These are phyloP conservation scores for Plasmodium vinckei DNA, from an alignment of 169 alveolate genomes.

Conservation along the genomic window DNA sequence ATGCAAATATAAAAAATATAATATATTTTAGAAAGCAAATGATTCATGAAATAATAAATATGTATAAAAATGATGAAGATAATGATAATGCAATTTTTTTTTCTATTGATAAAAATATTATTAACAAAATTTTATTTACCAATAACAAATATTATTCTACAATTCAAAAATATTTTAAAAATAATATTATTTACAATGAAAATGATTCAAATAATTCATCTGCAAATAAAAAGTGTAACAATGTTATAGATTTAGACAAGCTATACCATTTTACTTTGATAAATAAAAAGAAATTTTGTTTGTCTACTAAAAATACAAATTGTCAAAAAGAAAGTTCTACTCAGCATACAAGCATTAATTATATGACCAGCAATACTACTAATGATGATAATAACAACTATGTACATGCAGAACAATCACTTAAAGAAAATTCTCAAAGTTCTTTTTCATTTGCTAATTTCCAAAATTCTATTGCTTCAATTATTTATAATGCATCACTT, in stretches of 20 bases:
- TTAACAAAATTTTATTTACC: slow-evolving; percentile 45
- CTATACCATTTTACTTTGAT: slow-evolving; percentile 1
- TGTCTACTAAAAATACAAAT: neutral
- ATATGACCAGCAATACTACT: neutral
- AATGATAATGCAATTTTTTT: slow-evolving; percentile 25
- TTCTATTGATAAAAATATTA: slow-evolving; percentile 38
- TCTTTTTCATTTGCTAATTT: neutral
- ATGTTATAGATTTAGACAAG: neutral
- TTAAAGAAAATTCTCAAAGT: neutral
- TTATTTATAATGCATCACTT: slow-evolving; percentile 6
- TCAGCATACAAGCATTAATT: neutral
- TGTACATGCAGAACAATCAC: neutral
- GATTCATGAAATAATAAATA: slow-evolving; percentile 54
- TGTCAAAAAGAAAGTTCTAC: neutral
- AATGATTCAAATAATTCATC: neutral
- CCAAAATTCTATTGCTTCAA: neutral
- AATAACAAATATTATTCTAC: slow-evolving; percentile 24
- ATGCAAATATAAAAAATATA: slow-evolving; percentile 46
- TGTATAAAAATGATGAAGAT: slow-evolving; percentile 12
- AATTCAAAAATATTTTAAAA: slow-evolving; percentile 4
- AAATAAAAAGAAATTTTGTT: neutral
- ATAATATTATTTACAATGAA: neutral
- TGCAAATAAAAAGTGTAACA: neutral
- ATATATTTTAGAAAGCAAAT: slow-evolving; percentile 60
- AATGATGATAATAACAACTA: neutral